A percentile compares a stretch with the other conserved stretches of the same genome.
Evolutionary conservation across 345 rosid genomes (phyloP).

Genomic region (Syzygium jambos): DNA sequence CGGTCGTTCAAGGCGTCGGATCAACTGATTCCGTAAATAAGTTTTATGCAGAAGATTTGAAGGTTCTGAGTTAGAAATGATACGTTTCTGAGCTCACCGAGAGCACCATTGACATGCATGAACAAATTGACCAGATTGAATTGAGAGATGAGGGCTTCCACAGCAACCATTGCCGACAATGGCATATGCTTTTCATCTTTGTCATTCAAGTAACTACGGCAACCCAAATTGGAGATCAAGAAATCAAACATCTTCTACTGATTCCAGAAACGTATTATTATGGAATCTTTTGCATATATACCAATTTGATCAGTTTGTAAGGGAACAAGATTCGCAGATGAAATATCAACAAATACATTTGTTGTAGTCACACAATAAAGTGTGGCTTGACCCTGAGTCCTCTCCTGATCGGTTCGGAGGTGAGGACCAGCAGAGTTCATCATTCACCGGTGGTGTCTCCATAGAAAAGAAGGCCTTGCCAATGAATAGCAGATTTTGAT

Average conservation of each 20-base stretch:
- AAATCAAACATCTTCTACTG: neutral
- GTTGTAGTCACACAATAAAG: neutral
- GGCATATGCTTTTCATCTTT: neutral
- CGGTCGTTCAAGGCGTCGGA: neutral
- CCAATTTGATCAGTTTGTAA: neutral
- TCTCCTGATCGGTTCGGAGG: neutral
- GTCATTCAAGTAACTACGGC: neutral
- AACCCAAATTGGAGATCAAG: neutral
- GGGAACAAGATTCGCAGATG: neutral
- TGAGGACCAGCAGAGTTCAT: neutral
- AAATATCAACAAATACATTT: neutral
- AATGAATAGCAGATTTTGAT: neutral
- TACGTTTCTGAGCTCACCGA: neutral
- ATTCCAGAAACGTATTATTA: neutral
- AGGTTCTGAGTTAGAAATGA: neutral
- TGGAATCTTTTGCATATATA: neutral
- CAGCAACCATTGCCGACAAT: neutral
- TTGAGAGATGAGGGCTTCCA: neutral
- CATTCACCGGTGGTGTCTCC: neutral
- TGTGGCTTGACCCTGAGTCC: neutral
- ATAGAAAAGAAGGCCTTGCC: neutral
- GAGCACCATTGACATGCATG: neutral
- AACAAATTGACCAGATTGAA: neutral
- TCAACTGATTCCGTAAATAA: neutral
- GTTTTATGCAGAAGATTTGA: neutral